Evolutionary conservation across 2,329 filamentous ascomycete species (phyloP).

Genomic region (Domatiomyces globalis): DNA sequence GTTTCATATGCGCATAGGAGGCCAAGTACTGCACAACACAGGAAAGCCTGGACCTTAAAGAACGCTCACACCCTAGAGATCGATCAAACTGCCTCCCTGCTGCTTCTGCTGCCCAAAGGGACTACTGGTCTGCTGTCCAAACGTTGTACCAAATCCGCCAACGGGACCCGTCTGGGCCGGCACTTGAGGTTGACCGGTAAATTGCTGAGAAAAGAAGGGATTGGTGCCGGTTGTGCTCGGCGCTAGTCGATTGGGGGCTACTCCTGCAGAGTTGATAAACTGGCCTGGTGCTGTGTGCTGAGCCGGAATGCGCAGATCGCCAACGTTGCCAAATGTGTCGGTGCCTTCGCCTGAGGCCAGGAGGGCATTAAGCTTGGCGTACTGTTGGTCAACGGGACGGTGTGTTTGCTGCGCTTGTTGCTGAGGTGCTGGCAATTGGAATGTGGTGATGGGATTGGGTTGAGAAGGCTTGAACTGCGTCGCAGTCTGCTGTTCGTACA

Average conservation of each 20-base stretch:
- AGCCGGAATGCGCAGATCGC: slow-evolving; percentile 82
- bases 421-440: slow-evolving; percentile 31
- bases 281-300: slow-evolving; percentile 94
- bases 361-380: slow-evolving; percentile 69
- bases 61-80: slow-evolving; percentile 31
- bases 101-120: slow-evolving; percentile 20
- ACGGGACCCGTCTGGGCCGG: slow-evolving; percentile 40
- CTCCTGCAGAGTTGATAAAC: slow-evolving; percentile 89
- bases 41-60: neutral
- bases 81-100: slow-evolving; percentile 46
- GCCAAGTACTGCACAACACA: neutral
- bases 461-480: slow-evolving; percentile 28
- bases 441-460: slow-evolving; percentile 40
- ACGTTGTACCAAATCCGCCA: slow-evolving; percentile 28
- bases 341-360: slow-evolving; percentile 79
- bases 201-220: slow-evolving; percentile 75
- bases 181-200: slow-evolving; percentile 47
- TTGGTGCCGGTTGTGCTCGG: slow-evolving; percentile 61
- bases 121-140: slow-evolving; percentile 38
- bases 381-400: slow-evolving; percentile 39
- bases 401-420: slow-evolving; percentile 32
- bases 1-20: neutral
- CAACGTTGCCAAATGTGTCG: slow-evolving; percentile 96
- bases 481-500: slow-evolving; percentile 47
- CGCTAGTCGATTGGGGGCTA: slow-evolving; percentile 60